Base-by-base conservation (phyloP, 495 filamentous ascomycete genomes). In the Thermochaetoides thermophila region DNA sequence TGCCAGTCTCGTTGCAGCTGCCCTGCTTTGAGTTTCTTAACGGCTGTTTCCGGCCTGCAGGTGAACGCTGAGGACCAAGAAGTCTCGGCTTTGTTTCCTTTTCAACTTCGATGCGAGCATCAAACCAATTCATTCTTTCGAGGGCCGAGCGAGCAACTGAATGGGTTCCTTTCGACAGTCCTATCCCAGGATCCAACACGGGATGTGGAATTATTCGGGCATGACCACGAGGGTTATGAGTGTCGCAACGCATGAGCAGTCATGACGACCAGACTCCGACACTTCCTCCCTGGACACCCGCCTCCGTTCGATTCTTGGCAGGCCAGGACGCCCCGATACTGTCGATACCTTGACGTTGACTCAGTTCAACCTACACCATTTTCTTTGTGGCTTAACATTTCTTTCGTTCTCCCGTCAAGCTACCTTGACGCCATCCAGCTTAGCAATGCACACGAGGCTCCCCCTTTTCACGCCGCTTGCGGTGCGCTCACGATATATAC, bases 61-160 rank as follows among this genome's bases (percentile, higher is more conserved):
- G n/a, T 12, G 23, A 15, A 16, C 11, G 22, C 28, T 6, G 29
- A 17, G 6, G n/a, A n/a, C 9, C 23, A 28, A 27, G 18, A 13
- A 12, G 19, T 16, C 17, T 24, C 22, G 23, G 23, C 30, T 12
- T 31, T 40, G 42, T n/a, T n/a, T n/a, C n/a, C n/a, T n/a, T n/a
- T n/a, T n/a, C n/a, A n/a, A n/a, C n/a, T n/a, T 52, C 53, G 55
- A 61, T 62, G 60, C 59, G 50, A 57, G 30, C 55, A 58, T 61
- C 48, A 45, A 12, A 41, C 44, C 52, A 46, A 44, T 51, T 26
- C n/a, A n/a, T 40, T 44, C 60, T 64, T 62, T 54, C 42, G 62
- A 57, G 61, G 52, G 57, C 48, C 48, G 32, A 48, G 43, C 39
- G 38, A 47, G 53, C 34, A 15, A 24, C 33, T 25, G 34, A 17